Percentiles rank a stretch among this genome's conserved stretches.
Evolutionary conservation across 2,329 filamentous ascomycete species (phyloP).

Genomic region (Penicillium sp.): DNA sequence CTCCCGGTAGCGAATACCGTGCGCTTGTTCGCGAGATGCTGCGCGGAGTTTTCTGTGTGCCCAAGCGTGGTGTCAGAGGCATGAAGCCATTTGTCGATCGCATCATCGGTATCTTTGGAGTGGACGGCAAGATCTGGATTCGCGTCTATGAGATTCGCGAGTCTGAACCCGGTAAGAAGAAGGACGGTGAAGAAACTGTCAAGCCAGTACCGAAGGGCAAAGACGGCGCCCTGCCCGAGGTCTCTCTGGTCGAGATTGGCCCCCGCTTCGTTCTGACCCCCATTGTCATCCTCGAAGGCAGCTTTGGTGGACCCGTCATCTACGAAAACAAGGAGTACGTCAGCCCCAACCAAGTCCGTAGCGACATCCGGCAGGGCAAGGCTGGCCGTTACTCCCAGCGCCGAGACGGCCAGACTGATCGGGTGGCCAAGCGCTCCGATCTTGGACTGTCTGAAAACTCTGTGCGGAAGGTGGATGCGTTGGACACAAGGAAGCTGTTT

Average conservation of each 20-base stretch:
- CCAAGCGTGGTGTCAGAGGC: constrained; percentile 74
- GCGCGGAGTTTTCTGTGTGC: constrained; percentile 86
- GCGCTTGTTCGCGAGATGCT: constrained; percentile 76
- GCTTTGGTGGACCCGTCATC: constrained; percentile 92
- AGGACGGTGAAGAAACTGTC: constrained; percentile 42
- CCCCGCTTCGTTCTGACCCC: constrained; percentile 90
- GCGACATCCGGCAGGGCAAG: constrained; percentile 73
- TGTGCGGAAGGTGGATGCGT: constrained; percentile 61
- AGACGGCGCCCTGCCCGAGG: constrained; percentile 62
- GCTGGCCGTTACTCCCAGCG: constrained; percentile 75
- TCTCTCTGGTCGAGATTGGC: constrained; percentile 87
- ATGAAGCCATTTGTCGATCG: constrained; percentile 96
- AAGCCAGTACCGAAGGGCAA: constrained; percentile 45
- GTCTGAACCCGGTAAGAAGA: constrained; percentile 61
- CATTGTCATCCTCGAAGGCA: constrained; percentile 91
- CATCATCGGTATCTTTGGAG: constrained; percentile 86
- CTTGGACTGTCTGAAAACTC: constrained; percentile 68
- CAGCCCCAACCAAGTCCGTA: constrained; percentile 87
- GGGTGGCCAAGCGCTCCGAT: constrained; percentile 69
- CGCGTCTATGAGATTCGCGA: constrained; percentile 92
- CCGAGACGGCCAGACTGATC: constrained; percentile 70
- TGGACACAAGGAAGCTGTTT: constrained; percentile 77
- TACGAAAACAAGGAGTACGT: constrained; percentile 99
- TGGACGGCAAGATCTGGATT: constrained; percentile 94
- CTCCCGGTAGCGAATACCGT: constrained; percentile 44